Base-by-base conservation (phyloP, 768 basidiomycete genomes). In the Mycena maculata region DNA sequence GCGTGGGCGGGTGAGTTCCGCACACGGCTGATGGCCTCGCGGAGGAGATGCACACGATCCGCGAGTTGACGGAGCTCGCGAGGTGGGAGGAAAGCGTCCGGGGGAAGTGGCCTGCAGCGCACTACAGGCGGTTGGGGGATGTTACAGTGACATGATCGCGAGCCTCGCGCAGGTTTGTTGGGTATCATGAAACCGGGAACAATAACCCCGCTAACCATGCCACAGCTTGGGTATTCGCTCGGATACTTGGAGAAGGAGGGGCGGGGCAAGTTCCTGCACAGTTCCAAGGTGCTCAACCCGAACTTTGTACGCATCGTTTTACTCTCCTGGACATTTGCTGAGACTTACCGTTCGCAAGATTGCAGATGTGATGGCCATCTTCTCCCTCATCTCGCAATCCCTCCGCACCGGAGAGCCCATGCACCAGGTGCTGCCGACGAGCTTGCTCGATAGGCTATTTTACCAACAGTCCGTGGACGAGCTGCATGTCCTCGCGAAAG, bases 211-310 rank as follows among this genome's bases (percentile, higher is more conserved):
- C 25, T 13, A 15, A n/a, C n/a, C n/a, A n/a, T n/a, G n/a, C 7
- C 47, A 23, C 58, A 84, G 83, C 76, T 84, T 6, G 81, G 75
- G 1, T 77, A 80, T 8, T 79, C 87, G 0, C 78, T 88, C 20
- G 70, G 74, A 1, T 77, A 85, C 20, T 72, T 88, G 30, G 80
- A 85, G 30, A 77, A 77, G 0, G 68, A 75, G 18, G 84, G 84
- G 82, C 76, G 83, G 23, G 75, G 75, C 28, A 63, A 68, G 8
- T 78, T 87, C 53, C 74, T 85, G 0, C 80, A 81, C 31, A 75
- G 78, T 53, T 86, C 85, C 2, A 81, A 83, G 36, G 81, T 86
- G 60, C 77, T 89, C 42, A 86, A 89, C 70, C 87, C 88, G 0
- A 82, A 84, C 70, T 86, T 88, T 67, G 87, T 85, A 63, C 68